Evolutionary conservation across 495 filamentous ascomycete genomes (phyloP).

Genomic region (Cercophora sp.): DNA sequence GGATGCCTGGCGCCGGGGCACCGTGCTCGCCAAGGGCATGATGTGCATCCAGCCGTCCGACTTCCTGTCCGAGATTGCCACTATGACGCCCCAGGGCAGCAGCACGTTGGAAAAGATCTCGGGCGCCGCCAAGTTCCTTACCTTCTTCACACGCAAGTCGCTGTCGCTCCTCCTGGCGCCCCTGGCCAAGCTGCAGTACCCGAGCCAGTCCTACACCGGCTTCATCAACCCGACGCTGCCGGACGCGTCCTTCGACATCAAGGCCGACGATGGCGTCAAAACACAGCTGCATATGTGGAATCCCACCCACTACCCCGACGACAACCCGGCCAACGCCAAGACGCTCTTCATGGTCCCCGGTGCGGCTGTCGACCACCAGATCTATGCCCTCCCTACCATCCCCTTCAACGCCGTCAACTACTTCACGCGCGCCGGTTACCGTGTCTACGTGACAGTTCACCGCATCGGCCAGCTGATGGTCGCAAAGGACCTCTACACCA

Average conservation of each 20-base stretch:
- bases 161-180: conserved; percentile 53
- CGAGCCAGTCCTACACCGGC: conserved; percentile 40
- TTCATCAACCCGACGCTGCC: conserved; percentile 48
- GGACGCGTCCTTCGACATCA: conserved; percentile 35
- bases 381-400: conserved; percentile 62
- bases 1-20: conserved; percentile 34
- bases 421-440: conserved; percentile 57
- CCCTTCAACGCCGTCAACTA: conserved; percentile 62
- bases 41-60: conserved; percentile 53
- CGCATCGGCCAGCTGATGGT: conserved; percentile 55
- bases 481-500: conserved; percentile 53
- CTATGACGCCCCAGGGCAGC: conserved; percentile 48
- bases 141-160: conserved; percentile 55
- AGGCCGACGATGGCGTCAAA: conserved; percentile 49
- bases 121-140: conserved; percentile 49
- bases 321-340: conserved; percentile 29
- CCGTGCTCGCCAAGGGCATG: conserved; percentile 54
- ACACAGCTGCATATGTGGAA: conserved; percentile 55
- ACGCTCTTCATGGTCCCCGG: conserved; percentile 61
- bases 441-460: conserved; percentile 55
- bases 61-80: conserved; percentile 55
- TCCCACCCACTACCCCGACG: conserved; percentile 31
- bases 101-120: conserved; percentile 37
- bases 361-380: conserved; percentile 58
- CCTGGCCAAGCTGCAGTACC: conserved; percentile 52